phyloP scores from a whole-genome alignment of 2,329 filamentous ascomycete genomes.

The Teratosphaeria viscida region DNA sequence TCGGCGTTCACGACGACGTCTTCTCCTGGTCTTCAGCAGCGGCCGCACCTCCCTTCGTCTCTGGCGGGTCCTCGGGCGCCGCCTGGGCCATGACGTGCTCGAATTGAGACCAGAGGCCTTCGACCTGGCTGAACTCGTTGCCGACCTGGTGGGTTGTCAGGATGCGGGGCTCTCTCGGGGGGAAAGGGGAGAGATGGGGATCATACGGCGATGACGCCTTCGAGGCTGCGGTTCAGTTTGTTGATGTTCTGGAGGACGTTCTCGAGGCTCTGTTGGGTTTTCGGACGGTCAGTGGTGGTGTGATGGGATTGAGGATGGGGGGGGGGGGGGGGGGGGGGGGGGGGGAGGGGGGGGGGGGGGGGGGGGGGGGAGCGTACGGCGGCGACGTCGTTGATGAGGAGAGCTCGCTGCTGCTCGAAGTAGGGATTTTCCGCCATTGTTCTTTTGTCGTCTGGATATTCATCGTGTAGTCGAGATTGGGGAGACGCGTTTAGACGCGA shows the following conservation, averaged over 20 bases:
- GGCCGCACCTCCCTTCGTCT: conserved; percentile 17
- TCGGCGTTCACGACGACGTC: not conserved
- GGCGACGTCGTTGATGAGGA: conserved; percentile 62
- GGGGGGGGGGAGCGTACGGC: conserved; percentile 39
- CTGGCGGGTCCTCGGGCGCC: conserved; percentile 36
- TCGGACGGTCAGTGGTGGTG: not conserved
- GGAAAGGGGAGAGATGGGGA: not conserved
- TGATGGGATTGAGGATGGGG: not conserved
- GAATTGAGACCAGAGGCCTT: conserved; percentile 94
- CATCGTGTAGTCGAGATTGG: too few relatives aligned
- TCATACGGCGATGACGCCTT: conserved; percentile 76
- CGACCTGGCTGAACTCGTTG: conserved; percentile 94
- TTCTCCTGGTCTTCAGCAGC: conserved; percentile 10
- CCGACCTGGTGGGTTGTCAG: conserved; percentile 43
- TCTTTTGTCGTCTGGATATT: not conserved
- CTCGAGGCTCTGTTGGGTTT: conserved; percentile 57
- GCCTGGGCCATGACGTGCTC: conserved; percentile 87
- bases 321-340: too few relatives aligned
- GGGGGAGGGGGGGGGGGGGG: too few relatives aligned
- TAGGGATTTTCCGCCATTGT: conserved; percentile 35
- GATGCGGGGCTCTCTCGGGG: not conserved
- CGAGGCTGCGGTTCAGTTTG: conserved; percentile 81
- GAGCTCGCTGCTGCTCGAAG: conserved; percentile 67
- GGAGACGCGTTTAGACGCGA: too few relatives aligned
- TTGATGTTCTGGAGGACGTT: conserved; percentile 93